Base-by-base conservation (phyloP, 2,329 filamentous ascomycete species). In the Calonectria pteridis region DNA sequence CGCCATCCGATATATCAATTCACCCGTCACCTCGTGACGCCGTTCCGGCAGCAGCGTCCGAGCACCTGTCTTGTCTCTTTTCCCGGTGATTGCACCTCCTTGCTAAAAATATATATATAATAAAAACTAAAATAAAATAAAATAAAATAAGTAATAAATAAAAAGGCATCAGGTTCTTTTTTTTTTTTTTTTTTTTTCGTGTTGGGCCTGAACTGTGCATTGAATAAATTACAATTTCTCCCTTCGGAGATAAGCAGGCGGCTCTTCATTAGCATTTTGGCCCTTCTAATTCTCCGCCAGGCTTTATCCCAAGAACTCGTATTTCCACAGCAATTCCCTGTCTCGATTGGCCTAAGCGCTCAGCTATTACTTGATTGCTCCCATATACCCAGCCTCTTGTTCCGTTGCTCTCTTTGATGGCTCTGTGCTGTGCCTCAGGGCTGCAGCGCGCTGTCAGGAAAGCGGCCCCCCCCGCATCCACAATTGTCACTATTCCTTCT, bases 361-460 rank as follows among this genome's bases (percentile, higher is more conserved):
- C 20, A 29, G 31, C 28, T 63, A 63, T 63, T 46, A 46, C 33
- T 63, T 37, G 55, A 37, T 59, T 59, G 6, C 13, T 59, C 23
- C 33, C 31, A 35, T 59, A 59, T 59, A 37, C 55, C 55, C 20
- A 59, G 37, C 14, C 50, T 35, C 35, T 35, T 43, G 23, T 20
- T 26, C 58, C 23, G 20, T 35, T 63, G 35, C 37, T 23, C 59
- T 29, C 18, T 63, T 63, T 46, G 40, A 63, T 63, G 26, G 55
- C 59, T 55, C 33, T 33, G 40, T n/a, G 46, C 67, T 69, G 67
- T 69, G 67, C 67, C 58, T 43, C 67, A 29, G 11, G 18, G 67
- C 43, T 43, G 67, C 67, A 64, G 46, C 46, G 6, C 58, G 26
- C 37, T 43, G 40, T 46, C 58, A 26, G 35, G 40, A 31, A 59